Evolutionary conservation across 2,329 filamentous ascomycete species (phyloP).

Genomic region (Hypoxylon sp.): DNA sequence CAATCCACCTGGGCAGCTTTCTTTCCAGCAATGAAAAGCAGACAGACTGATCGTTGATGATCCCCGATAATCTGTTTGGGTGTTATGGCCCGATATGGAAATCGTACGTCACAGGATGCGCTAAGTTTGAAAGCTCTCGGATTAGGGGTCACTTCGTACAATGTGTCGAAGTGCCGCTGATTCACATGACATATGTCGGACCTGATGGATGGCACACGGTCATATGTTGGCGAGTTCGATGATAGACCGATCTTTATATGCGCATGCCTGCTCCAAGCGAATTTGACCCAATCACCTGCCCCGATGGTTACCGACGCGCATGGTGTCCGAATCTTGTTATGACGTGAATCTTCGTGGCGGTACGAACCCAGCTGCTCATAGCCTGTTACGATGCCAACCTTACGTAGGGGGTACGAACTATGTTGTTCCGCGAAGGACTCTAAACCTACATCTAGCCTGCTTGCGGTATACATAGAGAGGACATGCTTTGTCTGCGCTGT

Average conservation of each 20-base stretch:
- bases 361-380: neutral
- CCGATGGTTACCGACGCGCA: neutral
- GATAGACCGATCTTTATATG: neutral
- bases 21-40: too few relatives aligned
- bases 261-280: neutral
- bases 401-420: too few relatives aligned
- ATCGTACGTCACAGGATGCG: slow-evolving; percentile 30
- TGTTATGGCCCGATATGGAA: slow-evolving; percentile 20
- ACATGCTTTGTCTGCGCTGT: too few relatives aligned
- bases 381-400: too few relatives aligned
- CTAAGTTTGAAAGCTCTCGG: slow-evolving; percentile 18
- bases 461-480: too few relatives aligned
- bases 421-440: too few relatives aligned
- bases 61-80: slow-evolving; percentile 22
- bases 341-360: slow-evolving; percentile 9
- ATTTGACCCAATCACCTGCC: neutral
- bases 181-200: slow-evolving; percentile 7
- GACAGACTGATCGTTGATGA: too few relatives aligned
- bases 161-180: neutral
- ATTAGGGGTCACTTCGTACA: slow-evolving; percentile 20
- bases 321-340: slow-evolving; percentile 5
- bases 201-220: neutral
- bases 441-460: too few relatives aligned
- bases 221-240: neutral
- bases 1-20: neutral